Conservation (phyloP, 352 stramenopile genomes). For the Hyaloperonospora brassicae region DNA sequence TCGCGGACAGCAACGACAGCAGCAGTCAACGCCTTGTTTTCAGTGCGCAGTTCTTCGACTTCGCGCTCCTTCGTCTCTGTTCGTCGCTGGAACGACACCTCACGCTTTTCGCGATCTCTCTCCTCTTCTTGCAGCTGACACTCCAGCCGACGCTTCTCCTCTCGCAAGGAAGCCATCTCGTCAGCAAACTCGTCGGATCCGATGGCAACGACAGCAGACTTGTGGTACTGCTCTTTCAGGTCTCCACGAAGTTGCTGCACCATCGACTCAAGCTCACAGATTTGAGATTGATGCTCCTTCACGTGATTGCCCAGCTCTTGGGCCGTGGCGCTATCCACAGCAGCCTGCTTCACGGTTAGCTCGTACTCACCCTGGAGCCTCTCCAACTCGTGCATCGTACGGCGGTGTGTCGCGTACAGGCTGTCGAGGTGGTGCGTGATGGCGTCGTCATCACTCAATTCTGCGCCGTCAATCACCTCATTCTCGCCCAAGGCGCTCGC, state of each 20-base stretch:
- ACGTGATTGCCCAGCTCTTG: slow-evolving; percentile 34
- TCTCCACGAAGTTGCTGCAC: slow-evolving; percentile 33
- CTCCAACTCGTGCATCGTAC: slow-evolving; percentile 34
- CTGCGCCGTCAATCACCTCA: slow-evolving; percentile 18
- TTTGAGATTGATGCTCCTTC: slow-evolving; percentile 34
- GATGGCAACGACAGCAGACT: slow-evolving; percentile 31
- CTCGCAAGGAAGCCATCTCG: slow-evolving; percentile 33
- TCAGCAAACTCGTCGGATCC: slow-evolving; percentile 40
- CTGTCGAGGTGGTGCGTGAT: slow-evolving; percentile 29
- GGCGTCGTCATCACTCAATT: slow-evolving; percentile 25
- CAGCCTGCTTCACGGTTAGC: slow-evolving; percentile 27
- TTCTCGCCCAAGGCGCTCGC: slow-evolving; percentile 21
- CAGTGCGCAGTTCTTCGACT: slow-evolving; percentile 30
- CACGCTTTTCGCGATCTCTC: slow-evolving; percentile 33
- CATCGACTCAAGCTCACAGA: slow-evolving; percentile 39
- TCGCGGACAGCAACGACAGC: slow-evolving; percentile 32
- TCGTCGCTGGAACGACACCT: slow-evolving; percentile 33
- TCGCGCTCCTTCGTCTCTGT: slow-evolving; percentile 40
- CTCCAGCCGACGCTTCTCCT: slow-evolving; percentile 37
- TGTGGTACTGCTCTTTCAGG: slow-evolving; percentile 44
- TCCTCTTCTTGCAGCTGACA: slow-evolving; percentile 28
- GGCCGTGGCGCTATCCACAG: slow-evolving; percentile 26
- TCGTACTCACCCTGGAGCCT: slow-evolving; percentile 42
- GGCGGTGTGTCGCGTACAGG: slow-evolving; percentile 31
- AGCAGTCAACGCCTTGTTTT: slow-evolving; percentile 33